Evolutionary conservation across 257 asterid species (phyloP).

Genomic region (Linaria vulgaris): DNA sequence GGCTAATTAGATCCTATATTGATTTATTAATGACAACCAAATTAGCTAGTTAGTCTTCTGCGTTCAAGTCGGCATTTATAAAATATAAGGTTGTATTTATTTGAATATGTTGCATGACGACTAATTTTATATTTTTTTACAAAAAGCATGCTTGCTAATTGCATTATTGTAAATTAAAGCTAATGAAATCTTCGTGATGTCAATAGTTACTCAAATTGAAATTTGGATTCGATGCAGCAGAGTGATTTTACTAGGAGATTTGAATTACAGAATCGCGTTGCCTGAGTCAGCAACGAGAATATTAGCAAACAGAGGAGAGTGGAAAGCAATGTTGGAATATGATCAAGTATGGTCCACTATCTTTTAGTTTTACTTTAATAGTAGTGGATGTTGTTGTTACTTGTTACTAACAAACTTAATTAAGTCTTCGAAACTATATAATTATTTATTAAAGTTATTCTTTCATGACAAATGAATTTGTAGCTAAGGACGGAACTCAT

Average conservation of each 20-base stretch:
- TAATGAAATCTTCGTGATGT: slow-evolving; percentile 21
- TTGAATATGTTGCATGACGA: not conserved
- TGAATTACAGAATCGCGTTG: slow-evolving; percentile 59
- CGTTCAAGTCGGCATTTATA: not conserved
- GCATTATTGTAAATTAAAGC: slow-evolving; percentile 15
- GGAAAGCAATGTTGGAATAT: slow-evolving; percentile 49
- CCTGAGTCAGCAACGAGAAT: slow-evolving; percentile 52
- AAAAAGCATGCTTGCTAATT: slow-evolving; percentile 6
- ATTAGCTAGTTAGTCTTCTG: not conserved
- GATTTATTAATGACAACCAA: not conserved
- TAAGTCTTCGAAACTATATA: no score
- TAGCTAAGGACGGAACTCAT: slow-evolving; percentile 50
- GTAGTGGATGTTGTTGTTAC: no score
- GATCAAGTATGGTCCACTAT: slow-evolving; percentile 44
- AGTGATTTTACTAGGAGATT: slow-evolving; percentile 63
- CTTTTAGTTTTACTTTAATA: not conserved
- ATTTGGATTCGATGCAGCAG: slow-evolving; percentile 40
- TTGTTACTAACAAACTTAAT: not conserved
- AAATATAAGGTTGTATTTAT: not conserved
- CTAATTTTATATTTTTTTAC: not conserved
- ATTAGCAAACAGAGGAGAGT: slow-evolving; percentile 42
- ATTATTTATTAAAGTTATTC: not conserved
- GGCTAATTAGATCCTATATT: not conserved
- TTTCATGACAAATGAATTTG: not conserved
- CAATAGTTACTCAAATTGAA: not conserved